These are phyloP conservation scores for Aspergillus novofumigatus DNA, from an alignment of 2,329 filamentous ascomycete species.

Conservation along the genomic window DNA sequence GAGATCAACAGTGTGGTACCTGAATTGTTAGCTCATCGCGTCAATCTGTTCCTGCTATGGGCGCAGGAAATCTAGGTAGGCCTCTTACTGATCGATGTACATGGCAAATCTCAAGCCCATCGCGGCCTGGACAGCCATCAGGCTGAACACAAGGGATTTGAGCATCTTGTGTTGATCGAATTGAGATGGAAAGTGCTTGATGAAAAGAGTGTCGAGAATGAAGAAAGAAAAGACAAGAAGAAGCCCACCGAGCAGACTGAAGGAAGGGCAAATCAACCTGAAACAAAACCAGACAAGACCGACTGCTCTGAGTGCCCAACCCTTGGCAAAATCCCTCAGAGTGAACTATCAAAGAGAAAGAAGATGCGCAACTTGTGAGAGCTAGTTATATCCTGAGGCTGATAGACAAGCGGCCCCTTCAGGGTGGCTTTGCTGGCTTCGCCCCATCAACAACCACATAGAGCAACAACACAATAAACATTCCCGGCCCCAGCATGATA, in stretches of 20 bases:
- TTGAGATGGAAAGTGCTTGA: not conserved
- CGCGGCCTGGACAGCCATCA: constrained; percentile 28
- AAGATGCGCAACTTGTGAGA: not conserved
- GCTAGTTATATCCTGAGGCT: not conserved
- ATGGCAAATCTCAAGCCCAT: constrained; percentile 35
- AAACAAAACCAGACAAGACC: no score
- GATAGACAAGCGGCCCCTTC: not conserved
- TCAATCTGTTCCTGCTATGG: not conserved
- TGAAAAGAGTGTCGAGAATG: not conserved
- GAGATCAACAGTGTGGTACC: constrained; percentile 40
- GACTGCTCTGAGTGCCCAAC: not conserved
- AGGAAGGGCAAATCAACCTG: not conserved
- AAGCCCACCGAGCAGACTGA: not conserved
- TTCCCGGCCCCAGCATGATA: not conserved
- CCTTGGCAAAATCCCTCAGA: not conserved
- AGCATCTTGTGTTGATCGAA: constrained; percentile 17
- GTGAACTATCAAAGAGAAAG: not conserved
- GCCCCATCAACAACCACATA: no score
- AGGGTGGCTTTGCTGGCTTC: no score
- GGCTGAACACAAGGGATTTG: constrained; percentile 23
- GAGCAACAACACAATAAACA: not conserved
- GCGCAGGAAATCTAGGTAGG: not conserved
- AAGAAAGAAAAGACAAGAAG: not conserved
- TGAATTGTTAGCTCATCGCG: constrained; percentile 15
- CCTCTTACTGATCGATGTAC: constrained; percentile 47